phyloP scores from a whole-genome alignment of 2,329 filamentous ascomycete genomes.

The Aspergillus arachidicola region DNA sequence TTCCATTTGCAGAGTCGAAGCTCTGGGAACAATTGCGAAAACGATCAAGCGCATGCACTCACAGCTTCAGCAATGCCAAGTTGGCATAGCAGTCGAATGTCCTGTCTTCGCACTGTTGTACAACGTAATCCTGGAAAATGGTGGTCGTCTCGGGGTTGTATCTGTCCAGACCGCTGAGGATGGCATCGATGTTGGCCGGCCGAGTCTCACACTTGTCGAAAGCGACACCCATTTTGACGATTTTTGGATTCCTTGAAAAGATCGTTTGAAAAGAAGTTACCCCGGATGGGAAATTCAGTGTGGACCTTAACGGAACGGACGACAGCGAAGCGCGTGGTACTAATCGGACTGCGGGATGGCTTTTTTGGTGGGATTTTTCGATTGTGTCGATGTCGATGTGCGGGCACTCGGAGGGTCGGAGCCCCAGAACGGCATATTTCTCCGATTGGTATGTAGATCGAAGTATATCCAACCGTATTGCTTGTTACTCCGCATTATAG shows the following conservation, averaged over 20 bases:
- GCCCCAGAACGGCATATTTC: slow-evolving; percentile 16
- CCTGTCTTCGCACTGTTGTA: slow-evolving; percentile 91
- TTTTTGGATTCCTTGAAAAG: background rate
- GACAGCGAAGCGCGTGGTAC: slow-evolving; percentile 5
- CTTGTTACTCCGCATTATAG: slow-evolving; percentile 2
- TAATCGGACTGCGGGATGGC: slow-evolving; percentile 11
- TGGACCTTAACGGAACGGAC: slow-evolving; percentile 12
- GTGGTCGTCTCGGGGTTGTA: slow-evolving; percentile 98
- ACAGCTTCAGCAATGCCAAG: slow-evolving; percentile 95
- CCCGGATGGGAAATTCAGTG: slow-evolving; percentile 6
- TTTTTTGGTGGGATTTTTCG: slow-evolving; percentile 31
- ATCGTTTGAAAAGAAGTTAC: background rate
- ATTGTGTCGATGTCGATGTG: slow-evolving; percentile 24
- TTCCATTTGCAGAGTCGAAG: slow-evolving; percentile 2
- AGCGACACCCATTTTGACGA: slow-evolving; percentile 41
- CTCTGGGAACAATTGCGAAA: background rate
- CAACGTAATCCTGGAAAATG: slow-evolving; percentile 91
- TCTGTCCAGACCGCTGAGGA: slow-evolving; percentile 95
- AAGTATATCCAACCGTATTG: slow-evolving; percentile 1
- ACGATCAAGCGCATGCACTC: slow-evolving; percentile 41
- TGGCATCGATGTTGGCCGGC: slow-evolving; percentile 86
- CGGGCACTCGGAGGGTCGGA: slow-evolving; percentile 19
- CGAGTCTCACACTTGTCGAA: slow-evolving; percentile 90
- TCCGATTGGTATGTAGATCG: slow-evolving; percentile 15
- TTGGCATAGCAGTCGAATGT: slow-evolving; percentile 97